These are phyloP conservation scores for Populus nigra DNA, from an alignment of 345 rosid genomes.

Conservation along the genomic window DNA sequence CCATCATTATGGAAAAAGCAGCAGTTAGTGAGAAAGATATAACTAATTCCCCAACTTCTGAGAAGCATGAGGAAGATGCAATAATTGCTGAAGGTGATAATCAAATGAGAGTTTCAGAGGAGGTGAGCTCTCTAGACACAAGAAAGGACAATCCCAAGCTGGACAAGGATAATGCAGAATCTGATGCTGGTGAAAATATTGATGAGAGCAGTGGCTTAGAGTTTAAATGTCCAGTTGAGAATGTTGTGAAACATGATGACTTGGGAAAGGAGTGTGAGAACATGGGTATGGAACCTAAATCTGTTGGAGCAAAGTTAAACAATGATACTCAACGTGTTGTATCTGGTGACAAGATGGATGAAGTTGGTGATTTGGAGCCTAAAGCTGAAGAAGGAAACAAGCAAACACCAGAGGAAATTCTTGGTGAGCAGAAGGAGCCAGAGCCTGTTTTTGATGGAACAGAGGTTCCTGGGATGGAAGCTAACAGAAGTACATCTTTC, in stretches of 20 bases:
- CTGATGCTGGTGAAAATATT: constrained; percentile 15
- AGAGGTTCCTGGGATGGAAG: constrained; percentile 48
- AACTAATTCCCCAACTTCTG: constrained; percentile 23
- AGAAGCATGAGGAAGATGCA: constrained; percentile 21
- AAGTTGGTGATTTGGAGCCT: constrained; percentile 18
- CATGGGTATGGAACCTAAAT: constrained; percentile 13
- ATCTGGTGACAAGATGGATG: constrained; percentile 17
- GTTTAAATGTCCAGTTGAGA: constrained; percentile 1
- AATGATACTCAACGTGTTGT: constrained; percentile 21
- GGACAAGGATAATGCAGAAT: constrained; percentile 19
- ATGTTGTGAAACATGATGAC: constrained; percentile 2
- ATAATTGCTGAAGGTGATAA: constrained; percentile 20
- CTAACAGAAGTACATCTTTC: constrained; percentile 27
- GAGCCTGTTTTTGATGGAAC: constrained; percentile 53
- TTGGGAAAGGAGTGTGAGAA: constrained; percentile 12
- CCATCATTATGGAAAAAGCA: constrained; percentile 27
- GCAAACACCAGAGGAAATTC: constrained; percentile 27
- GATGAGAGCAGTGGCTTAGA: background rate
- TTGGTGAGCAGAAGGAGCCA: constrained; percentile 29
- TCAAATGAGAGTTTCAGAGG: constrained; percentile 20
- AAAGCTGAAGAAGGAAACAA: constrained; percentile 28
- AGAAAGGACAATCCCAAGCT: constrained; percentile 17
- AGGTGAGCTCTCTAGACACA: constrained; percentile 26
- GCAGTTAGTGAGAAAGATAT: constrained; percentile 11
- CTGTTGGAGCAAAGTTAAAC: constrained; percentile 12